A percentile compares a stretch with the other conserved stretches of the same genome.
Conservation (phyloP, 768 basidiomycete genomes). For the Trametes coccinea region DNA sequence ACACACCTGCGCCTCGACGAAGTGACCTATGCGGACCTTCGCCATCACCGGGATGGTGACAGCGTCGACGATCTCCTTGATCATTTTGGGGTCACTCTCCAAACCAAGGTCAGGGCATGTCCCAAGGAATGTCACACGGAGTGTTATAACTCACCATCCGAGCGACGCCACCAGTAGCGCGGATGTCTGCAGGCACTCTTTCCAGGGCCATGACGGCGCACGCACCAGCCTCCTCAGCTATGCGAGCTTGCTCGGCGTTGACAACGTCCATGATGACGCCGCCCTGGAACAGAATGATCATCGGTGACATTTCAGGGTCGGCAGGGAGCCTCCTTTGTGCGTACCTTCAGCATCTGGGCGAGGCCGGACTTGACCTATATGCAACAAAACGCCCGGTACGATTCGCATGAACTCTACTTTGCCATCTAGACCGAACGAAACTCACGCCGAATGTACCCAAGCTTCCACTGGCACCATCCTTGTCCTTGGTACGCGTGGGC, state of each 20-base stretch:
- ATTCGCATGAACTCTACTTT: not conserved
- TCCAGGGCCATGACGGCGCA: slow-evolving; percentile 98
- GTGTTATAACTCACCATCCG: slow-evolving; percentile 70
- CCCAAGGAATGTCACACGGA: not conserved
- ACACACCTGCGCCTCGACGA: slow-evolving; percentile 90
- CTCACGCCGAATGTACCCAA: slow-evolving; percentile 73
- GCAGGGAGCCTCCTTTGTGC: not conserved
- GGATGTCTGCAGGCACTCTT: slow-evolving; percentile 93
- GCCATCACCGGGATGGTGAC: slow-evolving; percentile 98
- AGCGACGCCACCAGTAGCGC: slow-evolving; percentile 89
- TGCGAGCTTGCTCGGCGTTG: slow-evolving; percentile 85
- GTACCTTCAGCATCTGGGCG: slow-evolving; percentile 92
- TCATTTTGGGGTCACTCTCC: slow-evolving; percentile 92
- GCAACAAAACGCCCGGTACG: not conserved
- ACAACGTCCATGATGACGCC: slow-evolving; percentile 97
- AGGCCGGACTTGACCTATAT: slow-evolving; percentile 86
- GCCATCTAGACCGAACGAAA: not conserved
- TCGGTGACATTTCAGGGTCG: not conserved
- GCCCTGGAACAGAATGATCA: slow-evolving; percentile 44
- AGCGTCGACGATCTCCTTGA: slow-evolving; percentile 92
- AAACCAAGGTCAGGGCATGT: not conserved
- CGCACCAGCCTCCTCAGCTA: slow-evolving; percentile 96
- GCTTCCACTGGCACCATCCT: slow-evolving; percentile 57
- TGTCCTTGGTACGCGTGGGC: slow-evolving; percentile 51
- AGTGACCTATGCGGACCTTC: slow-evolving; percentile 94